Evolutionary conservation across 148 eudicot species (phyloP).

Genomic region (Pouteria glomerata): DNA sequence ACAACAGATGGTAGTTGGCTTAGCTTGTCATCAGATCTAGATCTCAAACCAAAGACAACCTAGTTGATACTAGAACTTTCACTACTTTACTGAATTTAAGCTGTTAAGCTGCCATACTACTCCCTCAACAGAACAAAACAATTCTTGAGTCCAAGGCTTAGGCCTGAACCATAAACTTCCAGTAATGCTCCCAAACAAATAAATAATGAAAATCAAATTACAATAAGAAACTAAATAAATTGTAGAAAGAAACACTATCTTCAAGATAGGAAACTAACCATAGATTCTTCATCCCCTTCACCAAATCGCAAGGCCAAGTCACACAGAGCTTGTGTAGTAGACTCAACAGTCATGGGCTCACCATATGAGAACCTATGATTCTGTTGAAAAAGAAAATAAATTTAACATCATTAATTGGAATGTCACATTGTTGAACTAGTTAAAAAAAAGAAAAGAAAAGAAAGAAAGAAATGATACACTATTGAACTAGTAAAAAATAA

Average conservation of each 20-base stretch:
- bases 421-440: no score
- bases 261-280: slow-evolving; percentile 51
- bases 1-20: neutral
- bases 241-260: neutral
- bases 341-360: slow-evolving; percentile 99
- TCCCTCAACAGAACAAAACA: neutral
- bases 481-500: neutral
- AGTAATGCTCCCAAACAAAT: neutral
- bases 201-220: no score
- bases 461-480: neutral
- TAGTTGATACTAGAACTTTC: neutral
- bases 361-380: slow-evolving; percentile 99
- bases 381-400: slow-evolving; percentile 32
- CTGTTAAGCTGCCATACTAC: neutral
- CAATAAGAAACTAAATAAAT: neutral
- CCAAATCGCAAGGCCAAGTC: slow-evolving; percentile 95
- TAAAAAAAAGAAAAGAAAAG: no score
- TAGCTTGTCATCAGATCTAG: neutral
- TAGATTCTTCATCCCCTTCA: slow-evolving; percentile 97
- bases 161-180: neutral
- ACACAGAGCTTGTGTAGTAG: slow-evolving; percentile 99
- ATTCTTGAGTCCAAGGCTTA: neutral
- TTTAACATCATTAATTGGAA: slow-evolving; percentile 1
- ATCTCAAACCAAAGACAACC: neutral
- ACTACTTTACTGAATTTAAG: neutral